Conservation (phyloP, 179 eudicot genomes). For the Nepenthes alata region DNA sequence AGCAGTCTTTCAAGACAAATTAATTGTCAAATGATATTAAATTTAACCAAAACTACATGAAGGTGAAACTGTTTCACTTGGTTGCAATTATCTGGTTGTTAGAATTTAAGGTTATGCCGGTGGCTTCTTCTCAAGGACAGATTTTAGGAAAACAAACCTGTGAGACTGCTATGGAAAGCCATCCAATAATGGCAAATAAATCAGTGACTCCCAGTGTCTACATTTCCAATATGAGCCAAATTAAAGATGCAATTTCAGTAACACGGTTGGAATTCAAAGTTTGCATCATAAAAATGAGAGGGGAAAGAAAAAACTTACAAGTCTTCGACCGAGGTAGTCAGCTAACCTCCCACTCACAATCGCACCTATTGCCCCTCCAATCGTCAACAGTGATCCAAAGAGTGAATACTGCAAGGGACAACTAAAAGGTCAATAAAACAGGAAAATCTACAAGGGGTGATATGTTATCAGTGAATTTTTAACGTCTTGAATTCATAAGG, state of each 20-base stretch:
- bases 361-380: slow-evolving; percentile 20
- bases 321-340: slow-evolving; percentile 25
- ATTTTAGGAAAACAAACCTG: slow-evolving; percentile 10
- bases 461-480: too few relatives aligned
- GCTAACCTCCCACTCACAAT: slow-evolving; percentile 19
- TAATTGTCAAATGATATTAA: too few relatives aligned
- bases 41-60: too few relatives aligned
- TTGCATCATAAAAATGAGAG: background rate
- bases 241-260: background rate
- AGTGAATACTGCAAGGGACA: slow-evolving; percentile 20
- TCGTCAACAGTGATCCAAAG: slow-evolving; percentile 16
- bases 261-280: background rate
- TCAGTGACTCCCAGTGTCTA: slow-evolving; percentile 18
- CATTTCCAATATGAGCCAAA: background rate
- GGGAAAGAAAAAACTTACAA: slow-evolving; percentile 14
- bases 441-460: background rate
- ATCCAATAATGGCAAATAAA: slow-evolving; percentile 16
- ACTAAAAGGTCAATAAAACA: background rate
- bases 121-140: too few relatives aligned
- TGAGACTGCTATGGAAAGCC: slow-evolving; percentile 14
- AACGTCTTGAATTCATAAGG: too few relatives aligned
- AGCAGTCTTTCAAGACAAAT: slow-evolving; percentile 14
- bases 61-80: too few relatives aligned
- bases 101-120: too few relatives aligned
- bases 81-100: too few relatives aligned